phyloP scores from a whole-genome alignment of 1,139 yeast species.

The Candida neerlandica region DNA sequence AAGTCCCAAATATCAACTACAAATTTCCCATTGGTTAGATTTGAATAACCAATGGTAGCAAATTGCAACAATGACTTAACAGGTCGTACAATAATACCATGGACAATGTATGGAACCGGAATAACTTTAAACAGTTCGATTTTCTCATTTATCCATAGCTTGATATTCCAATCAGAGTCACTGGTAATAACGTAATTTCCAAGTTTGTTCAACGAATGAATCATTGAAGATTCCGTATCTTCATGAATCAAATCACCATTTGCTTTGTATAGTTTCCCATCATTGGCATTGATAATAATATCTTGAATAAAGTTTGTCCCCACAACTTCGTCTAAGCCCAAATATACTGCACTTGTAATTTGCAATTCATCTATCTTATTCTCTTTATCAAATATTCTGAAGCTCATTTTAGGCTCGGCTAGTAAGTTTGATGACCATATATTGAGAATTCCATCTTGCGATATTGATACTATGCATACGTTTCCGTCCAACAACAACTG shows the following conservation, averaged over 20 bases:
- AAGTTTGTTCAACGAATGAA: constrained; percentile 4
- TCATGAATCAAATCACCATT: constrained; percentile 6
- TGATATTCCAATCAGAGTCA: constrained; percentile 34
- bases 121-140: constrained; percentile 16
- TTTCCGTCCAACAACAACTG: constrained; percentile 28
- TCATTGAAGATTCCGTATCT: constrained; percentile 4
- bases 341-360: constrained; percentile 8
- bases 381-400: constrained; percentile 16
- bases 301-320: constrained; percentile 10
- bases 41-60: constrained; percentile 47
- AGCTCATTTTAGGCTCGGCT: constrained; percentile 31
- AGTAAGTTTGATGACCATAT: constrained; percentile 45
- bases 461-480: constrained; percentile 32
- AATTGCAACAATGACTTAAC: constrained; percentile 40
- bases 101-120: constrained; percentile 42
- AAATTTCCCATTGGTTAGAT: constrained; percentile 25
- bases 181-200: constrained; percentile 23
- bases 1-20: constrained; percentile 61
- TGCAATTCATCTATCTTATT: not conserved
- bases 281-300: constrained; percentile 6
- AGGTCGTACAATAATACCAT: constrained; percentile 49
- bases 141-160: constrained; percentile 23
- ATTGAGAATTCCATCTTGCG: constrained; percentile 39
- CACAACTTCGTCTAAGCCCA: constrained; percentile 10
- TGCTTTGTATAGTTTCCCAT: constrained; percentile 12